Conservation (phyloP, 2,329 filamentous ascomycete genomes). For the Monosporascus sp. region DNA sequence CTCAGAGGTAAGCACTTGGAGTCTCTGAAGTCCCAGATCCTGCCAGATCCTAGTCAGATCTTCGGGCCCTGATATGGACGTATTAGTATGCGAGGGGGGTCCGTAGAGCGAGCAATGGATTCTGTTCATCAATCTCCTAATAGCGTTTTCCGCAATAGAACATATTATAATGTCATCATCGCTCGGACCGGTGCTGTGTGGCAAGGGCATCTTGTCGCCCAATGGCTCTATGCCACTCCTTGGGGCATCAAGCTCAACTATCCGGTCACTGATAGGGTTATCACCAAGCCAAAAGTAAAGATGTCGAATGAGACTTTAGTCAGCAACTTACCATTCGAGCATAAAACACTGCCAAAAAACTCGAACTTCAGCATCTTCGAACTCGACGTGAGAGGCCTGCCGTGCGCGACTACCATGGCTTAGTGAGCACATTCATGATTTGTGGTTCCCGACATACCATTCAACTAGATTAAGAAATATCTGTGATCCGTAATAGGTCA, state of each 20-base stretch:
- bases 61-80: constrained; percentile 11
- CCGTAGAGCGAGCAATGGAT: constrained; percentile 36
- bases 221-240: constrained; percentile 32
- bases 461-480: constrained; percentile 26
- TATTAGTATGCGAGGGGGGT: constrained; percentile 16
- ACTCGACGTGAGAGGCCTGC: constrained; percentile 13
- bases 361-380: constrained; percentile 44
- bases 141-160: constrained; percentile 36
- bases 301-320: neutral
- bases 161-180: constrained; percentile 31
- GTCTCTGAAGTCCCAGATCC: constrained; percentile 21
- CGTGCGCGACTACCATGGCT: constrained; percentile 11
- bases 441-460: constrained; percentile 16
- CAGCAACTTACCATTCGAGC: constrained; percentile 59
- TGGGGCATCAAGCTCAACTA: constrained; percentile 53
- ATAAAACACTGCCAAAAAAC: constrained; percentile 70
- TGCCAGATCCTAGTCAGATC: constrained; percentile 20
- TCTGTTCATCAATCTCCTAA: constrained; percentile 35
- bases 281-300: neutral
- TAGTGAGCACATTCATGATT: constrained; percentile 1
- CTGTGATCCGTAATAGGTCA: constrained; percentile 27
- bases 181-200: constrained; percentile 24
- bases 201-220: constrained; percentile 30
- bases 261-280: constrained; percentile 51
- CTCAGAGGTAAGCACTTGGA: constrained; percentile 28